Conservation (phyloP, 768 basidiomycete genomes). For the Coprinopsis sp. region DNA sequence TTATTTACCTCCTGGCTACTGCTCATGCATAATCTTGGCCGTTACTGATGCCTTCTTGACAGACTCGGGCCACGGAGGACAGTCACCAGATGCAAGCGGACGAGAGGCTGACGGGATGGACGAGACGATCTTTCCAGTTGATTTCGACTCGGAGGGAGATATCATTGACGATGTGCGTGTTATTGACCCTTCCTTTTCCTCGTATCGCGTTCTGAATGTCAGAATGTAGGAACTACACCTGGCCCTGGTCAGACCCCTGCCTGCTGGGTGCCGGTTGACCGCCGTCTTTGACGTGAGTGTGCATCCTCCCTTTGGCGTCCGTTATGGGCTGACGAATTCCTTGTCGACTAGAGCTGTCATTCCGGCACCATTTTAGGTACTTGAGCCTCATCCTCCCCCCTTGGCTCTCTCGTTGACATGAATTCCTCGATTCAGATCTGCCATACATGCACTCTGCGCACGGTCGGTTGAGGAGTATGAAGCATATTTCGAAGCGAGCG, state of each 20-base stretch:
- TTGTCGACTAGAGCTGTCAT: conserved; percentile 53
- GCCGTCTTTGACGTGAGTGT: conserved; percentile 50
- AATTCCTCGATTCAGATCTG: too few species aligned
- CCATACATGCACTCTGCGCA: conserved; percentile 8
- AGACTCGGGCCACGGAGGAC: conserved; percentile 97
- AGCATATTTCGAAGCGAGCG: conserved; percentile 4
- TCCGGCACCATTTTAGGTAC: conserved; percentile 51
- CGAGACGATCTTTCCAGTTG: conserved; percentile 64
- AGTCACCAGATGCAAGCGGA: conserved; percentile 69
- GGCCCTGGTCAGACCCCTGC: conserved; percentile 43
- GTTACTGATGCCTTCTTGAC: not conserved
- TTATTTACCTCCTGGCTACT: too few species aligned
- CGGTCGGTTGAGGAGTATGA: conserved; percentile 5
- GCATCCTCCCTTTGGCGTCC: not conserved
- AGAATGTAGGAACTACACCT: conserved; percentile 38
- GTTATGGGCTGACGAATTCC: too few species aligned
- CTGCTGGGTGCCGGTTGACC: conserved; percentile 46
- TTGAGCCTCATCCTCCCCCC: too few species aligned
- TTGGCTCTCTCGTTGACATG: too few species aligned
- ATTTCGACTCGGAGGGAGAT: conserved; percentile 42
- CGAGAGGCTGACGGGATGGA: conserved; percentile 79
- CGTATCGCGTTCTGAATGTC: too few species aligned
- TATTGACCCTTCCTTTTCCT: too few species aligned
- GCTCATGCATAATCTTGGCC: too few species aligned
- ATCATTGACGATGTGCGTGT: conserved; percentile 66